Evolutionary conservation across 176 grass and related monocot species (phyloP), one percentile per base, ranked within the genome.

Genomic region (Calamus simplicifolius): DNA sequence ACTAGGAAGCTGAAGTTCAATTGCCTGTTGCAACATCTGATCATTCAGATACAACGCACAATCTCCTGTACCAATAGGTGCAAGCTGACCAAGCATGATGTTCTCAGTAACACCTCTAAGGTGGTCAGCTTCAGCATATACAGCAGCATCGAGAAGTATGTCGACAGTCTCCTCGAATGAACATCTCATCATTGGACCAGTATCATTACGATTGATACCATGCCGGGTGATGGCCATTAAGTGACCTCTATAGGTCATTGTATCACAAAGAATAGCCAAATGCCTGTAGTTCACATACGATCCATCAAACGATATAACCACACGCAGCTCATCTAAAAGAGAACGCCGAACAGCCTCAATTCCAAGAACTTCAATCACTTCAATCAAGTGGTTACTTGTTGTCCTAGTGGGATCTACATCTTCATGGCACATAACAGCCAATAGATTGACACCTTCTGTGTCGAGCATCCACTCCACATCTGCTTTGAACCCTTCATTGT

Each of bases 221-320:
- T 97, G 92, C 57, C 92, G 74, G 54, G 93, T 97, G 48, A 91
- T 88, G 35, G 93, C 87, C 93, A 91, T 97, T 23, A 97, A 72
- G 59, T 97, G 93, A 48, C 87, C 87, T 61, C 87, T 86, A 61
- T 91, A 88, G 58, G 87, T 97, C 93, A 88, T 97, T 55, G 93
- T 97, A 35, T 91, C 93, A 29, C 93, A 97, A 31, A 97, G 84
- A 85, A 97, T 97, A 52, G 92, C 92, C 69, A 97, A 56, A 65
- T 97, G 92, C 51, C 92, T 80, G 63, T 97, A 91, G 48, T 97
- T 88, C 68, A 97, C 92, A 57, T 91, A 97, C 25, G 92, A 97
- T 27, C 92, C 92, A 69, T 97, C 92, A 64, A 97, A 91, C 71
- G 92, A 97, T 72, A 91, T 91, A 61, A 97, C 92, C 38, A 88